Evolutionary conservation across 208 protist genomes (phyloP).

Genomic region (Histomonas meleagridis): DNA sequence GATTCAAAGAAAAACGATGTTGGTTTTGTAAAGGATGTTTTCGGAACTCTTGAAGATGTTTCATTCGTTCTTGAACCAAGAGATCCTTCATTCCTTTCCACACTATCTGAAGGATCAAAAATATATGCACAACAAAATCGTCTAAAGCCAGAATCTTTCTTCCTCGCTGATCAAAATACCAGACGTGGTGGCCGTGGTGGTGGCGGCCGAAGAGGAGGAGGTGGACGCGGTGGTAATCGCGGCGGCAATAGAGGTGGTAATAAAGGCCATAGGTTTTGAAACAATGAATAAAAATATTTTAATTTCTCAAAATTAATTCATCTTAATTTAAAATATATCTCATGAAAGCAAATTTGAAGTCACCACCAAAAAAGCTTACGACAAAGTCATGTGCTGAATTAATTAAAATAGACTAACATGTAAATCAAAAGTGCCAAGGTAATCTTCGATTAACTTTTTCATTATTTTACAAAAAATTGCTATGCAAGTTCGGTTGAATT

Average conservation of each 20-base stretch:
- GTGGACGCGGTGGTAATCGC: not conserved
- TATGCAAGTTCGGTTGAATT: no score
- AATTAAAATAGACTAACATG: no score
- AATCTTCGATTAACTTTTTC: no score
- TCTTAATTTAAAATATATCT: no score
- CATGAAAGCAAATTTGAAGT: no score
- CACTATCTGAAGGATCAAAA: not conserved
- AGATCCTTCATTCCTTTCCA: not conserved
- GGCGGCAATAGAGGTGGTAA: not conserved
- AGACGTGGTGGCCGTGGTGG: not conserved
- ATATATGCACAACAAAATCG: constrained; percentile 16
- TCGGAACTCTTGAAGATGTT: not conserved
- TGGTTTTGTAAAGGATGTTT: constrained; percentile 1
- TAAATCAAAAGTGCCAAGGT: no score
- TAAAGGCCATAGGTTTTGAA: no score
- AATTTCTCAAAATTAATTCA: no score
- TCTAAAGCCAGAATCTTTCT: not conserved
- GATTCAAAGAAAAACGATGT: constrained; percentile 11
- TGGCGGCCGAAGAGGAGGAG: not conserved
- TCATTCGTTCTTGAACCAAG: not conserved
- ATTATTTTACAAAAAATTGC: no score
- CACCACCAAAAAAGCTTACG: no score
- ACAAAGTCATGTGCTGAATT: no score
- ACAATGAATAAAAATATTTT: no score
- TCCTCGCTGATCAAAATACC: not conserved